Conservation (phyloP, 352 stramenopile species). For the Pythium monospermum region DNA sequence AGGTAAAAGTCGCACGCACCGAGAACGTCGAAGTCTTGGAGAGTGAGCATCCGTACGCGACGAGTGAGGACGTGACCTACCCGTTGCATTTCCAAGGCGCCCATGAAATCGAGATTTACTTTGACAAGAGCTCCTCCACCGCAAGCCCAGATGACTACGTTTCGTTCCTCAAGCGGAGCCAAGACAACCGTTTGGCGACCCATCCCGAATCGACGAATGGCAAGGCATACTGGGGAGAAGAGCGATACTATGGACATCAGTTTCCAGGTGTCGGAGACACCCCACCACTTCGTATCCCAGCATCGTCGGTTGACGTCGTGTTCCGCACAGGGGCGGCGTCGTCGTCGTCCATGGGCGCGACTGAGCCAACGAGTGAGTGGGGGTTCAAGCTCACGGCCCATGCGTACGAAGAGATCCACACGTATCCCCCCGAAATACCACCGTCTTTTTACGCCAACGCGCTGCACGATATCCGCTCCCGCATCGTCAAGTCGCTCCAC, state of each 20-base stretch:
- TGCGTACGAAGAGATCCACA: conserved; percentile 47
- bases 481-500: conserved; percentile 50
- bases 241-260: conserved; percentile 65
- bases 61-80: conserved; percentile 58
- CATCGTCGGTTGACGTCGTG: conserved; percentile 54
- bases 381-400: conserved; percentile 78
- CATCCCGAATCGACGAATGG: conserved; percentile 15
- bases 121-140: conserved; percentile 73
- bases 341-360: conserved; percentile 24
- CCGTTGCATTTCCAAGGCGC: conserved; percentile 61
- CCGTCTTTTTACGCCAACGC: conserved; percentile 35
- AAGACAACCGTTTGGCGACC: conserved; percentile 11
- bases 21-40: conserved; percentile 74
- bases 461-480: conserved; percentile 49
- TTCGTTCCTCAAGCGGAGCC: conserved; percentile 56
- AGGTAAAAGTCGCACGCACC: conserved; percentile 48
- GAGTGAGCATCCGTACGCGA: conserved; percentile 67
- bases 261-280: conserved; percentile 61
- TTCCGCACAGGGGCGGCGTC: conserved; percentile 79
- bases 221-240: conserved; percentile 53
- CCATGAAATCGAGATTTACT: conserved; percentile 69
- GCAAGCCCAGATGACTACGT: conserved; percentile 75
- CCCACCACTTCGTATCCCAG: conserved; percentile 60
- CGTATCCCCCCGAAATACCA: conserved; percentile 49
- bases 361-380: conserved; percentile 41